Conservation (phyloP, 1,284 basidiomycete genomes). For the Exobasidium cylindrosporum region DNA sequence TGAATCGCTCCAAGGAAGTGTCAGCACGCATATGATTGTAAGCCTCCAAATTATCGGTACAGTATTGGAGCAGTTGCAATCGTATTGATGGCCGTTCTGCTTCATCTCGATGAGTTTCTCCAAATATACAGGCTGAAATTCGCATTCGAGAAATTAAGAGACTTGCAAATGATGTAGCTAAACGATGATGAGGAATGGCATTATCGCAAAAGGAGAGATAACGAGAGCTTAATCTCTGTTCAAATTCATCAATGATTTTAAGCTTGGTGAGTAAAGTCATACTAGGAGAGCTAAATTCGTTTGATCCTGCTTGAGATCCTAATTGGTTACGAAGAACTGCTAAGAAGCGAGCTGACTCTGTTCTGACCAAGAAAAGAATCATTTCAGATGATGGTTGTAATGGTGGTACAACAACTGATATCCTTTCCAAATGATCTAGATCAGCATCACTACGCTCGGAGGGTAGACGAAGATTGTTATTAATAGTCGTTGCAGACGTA, state of each 20-base stretch:
- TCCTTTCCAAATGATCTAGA: background rate
- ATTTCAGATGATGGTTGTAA: background rate
- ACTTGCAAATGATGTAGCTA: background rate
- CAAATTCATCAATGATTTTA: background rate
- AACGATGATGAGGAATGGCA: background rate
- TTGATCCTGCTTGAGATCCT: background rate
- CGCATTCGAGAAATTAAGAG: background rate
- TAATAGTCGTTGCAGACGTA: background rate
- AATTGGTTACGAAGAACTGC: background rate
- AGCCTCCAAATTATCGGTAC: background rate
- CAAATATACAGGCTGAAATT: background rate
- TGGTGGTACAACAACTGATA: background rate
- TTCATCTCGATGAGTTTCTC: background rate
- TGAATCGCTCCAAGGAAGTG: background rate
- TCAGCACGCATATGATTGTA: background rate
- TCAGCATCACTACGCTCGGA: background rate
- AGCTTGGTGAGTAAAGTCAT: background rate
- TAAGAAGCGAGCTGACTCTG: background rate
- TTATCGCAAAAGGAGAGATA: background rate
- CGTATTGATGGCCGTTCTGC: background rate
- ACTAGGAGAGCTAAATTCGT: background rate
- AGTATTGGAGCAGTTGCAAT: background rate
- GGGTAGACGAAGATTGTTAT: background rate
- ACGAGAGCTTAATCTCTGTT: background rate
- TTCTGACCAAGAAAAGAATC: background rate